Base-by-base conservation (phyloP, 192 early-diverging fungal genomes). In the Chytriomyces hyalinus region DNA sequence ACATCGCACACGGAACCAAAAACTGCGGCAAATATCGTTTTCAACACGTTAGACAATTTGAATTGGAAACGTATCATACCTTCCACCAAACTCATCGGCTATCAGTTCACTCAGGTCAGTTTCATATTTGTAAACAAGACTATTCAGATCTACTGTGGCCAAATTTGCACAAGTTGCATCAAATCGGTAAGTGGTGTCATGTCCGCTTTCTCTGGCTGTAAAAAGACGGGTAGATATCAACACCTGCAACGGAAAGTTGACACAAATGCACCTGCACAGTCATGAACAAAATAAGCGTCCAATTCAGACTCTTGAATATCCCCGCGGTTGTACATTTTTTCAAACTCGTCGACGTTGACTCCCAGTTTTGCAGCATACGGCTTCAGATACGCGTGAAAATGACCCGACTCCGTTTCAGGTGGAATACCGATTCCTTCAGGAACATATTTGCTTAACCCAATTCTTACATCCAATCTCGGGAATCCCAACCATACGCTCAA, bases 211-310 rank as follows among this genome's bases (percentile, higher is more conserved):
- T 66, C 97, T 92, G 3, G 97, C 96, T 81, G 17, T 64, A 11
- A 64, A 64, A n/a, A 28, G 10, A 64, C 0, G 10, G 0, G 63
- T 24, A 11, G 13, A 0, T 11, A 26, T 20, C 50, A 28, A 73
- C 9, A 15, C 24, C 0, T 0, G 24, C n/a, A 15, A n/a, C 53
- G 1, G 2, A 73, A 15, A 67, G 28, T 15, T 10, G 63, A 59
- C 9, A 9, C 5, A n/a, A 10, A 75, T 73, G 9, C 36, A 82
- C 81, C 84, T 0, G 98, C 98, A 6, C 98, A 90, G 80, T 99
- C 98, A 82, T 99, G 98, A 61, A 96, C 87, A 83, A 99, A 99
- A 82, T 97, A 99, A 48, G 84, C 91, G 83, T 99, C 96, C 47
- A 99, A 82, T 65, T 93, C 89, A 6, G 94, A 93, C 75, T 95